A percentile compares a stretch with the other conserved stretches of the same genome.
Evolutionary conservation across 2,329 filamentous ascomycete species (phyloP).

Genomic region (Neofusicoccum kwambonambiense): DNA sequence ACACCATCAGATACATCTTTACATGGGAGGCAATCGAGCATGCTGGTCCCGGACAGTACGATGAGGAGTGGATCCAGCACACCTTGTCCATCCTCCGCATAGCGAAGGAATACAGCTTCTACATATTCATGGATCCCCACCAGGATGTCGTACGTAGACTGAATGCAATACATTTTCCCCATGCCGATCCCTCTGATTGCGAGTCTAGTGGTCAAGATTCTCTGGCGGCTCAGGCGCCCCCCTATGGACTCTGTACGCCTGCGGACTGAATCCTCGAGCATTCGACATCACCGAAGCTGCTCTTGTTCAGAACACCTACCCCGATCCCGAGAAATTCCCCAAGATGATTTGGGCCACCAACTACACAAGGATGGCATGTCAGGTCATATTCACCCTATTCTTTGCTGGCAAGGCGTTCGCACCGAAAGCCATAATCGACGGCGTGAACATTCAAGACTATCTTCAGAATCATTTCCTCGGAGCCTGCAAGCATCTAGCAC

Average conservation of each 20-base stretch:
- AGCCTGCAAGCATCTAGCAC: conserved; percentile 77
- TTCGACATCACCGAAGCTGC: conserved; percentile 88
- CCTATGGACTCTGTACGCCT: conserved; percentile 96
- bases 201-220: conserved; percentile 79
- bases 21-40: conserved; percentile 99
- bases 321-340: conserved; percentile 79
- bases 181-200: conserved; percentile 24
- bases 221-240: conserved; percentile 93
- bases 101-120: conserved; percentile 89
- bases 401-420: conserved; percentile 90
- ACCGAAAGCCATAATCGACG: conserved; percentile 92
- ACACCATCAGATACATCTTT: conserved; percentile 93
- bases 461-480: conserved; percentile 81
- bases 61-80: conserved; percentile 89
- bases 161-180: not conserved
- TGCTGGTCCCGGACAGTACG: conserved; percentile 84
- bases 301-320: conserved; percentile 91
- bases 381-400: conserved; percentile 92
- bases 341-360: conserved; percentile 99
- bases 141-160: conserved; percentile 78
- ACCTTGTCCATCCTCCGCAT: conserved; percentile 81
- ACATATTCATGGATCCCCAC: conserved; percentile 97
- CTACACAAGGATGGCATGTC: conserved; percentile 81
- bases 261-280: conserved; percentile 80
- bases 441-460: conserved; percentile 94